Base-by-base conservation (phyloP, 2,329 filamentous ascomycete species). In the Rhynchosporium graminicola region DNA sequence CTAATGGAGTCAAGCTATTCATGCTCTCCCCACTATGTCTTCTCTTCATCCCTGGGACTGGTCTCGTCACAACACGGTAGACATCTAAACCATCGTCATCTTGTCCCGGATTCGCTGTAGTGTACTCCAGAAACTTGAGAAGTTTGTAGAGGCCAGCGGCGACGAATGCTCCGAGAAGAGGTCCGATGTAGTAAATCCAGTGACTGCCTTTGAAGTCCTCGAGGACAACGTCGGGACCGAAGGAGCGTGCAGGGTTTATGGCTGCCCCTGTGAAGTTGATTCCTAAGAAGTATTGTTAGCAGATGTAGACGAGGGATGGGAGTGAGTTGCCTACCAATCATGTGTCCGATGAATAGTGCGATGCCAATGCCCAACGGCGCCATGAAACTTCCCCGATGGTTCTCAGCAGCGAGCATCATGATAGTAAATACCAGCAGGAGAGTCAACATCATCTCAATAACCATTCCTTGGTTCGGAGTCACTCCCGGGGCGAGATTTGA, bases 361-460 rank as follows among this genome's bases (percentile, higher is more conserved):
- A 91, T 75, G 0, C 90, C 90, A 68, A 92, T 90, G 12, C 87
- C 88, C 3, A 92, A 77, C 0, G 89, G 89, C 0, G 89, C 89
- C 1, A 91, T 76, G 71, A 82, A 90, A 0, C 89, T 92, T 2
- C 85, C 84, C 50, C 87, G 86, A 74, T 91, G 88, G 76, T 92
- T 91, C 73, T 91, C 87, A 3, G 85, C 84, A 0, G 87, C 88
- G 50, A 80, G 72, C 78, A 80, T 79, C 61, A 80, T 77, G 54
- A 80, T 79, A 33, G 77, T 77, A 58, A 80, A 79, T 3, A 80
- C 74, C 38, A 81, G 63, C 62, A 80, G 74, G 6, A 77, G 75
- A 3, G 79, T 80, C 4, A 80, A 69, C 45, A 81, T 73, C 64
- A 78, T 78, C 65, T 81, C 79, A 31, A 81, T 79, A 63, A 81